Evolutionary conservation across 106 monocot genomes (phyloP).

Genomic region (Vanilla planifolia): DNA sequence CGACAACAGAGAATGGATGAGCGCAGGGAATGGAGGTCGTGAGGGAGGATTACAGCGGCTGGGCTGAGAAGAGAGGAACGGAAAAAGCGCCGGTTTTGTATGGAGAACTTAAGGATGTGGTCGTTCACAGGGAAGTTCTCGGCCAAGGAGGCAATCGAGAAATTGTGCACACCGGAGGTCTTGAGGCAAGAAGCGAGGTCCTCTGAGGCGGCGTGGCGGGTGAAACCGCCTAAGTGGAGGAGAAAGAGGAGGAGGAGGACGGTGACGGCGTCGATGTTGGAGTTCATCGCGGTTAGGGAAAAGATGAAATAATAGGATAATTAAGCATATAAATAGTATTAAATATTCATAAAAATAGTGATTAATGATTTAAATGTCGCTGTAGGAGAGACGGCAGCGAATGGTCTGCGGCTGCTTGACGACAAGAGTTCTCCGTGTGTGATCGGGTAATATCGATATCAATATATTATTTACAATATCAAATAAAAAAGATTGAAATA

Average conservation of each 20-base stretch:
- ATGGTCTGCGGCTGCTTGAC: no score
- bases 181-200: conserved; percentile 26
- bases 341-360: no score
- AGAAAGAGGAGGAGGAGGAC: not conserved
- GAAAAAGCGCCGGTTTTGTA: conserved; percentile 42
- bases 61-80: conserved; percentile 10
- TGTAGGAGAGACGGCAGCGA: no score
- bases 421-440: no score
- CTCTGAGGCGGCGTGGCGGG: not conserved
- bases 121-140: conserved; percentile 6
- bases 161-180: conserved; percentile 19
- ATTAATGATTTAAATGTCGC: no score
- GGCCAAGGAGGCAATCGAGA: conserved; percentile 4
- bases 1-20: conserved; percentile 28
- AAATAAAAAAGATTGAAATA: no score
- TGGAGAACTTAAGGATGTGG: conserved; percentile 25
- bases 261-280: not conserved
- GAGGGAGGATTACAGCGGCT: conserved; percentile 26
- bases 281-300: not conserved
- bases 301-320: no score
- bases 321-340: no score
- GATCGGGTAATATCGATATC: no score
- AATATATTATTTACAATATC: no score
- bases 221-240: not conserved
- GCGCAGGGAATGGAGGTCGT: conserved; percentile 18